A percentile compares a stretch with the other conserved stretches of the same genome.
phyloP scores from a whole-genome alignment of 768 basidiomycete genomes.

The Leccinum variicolor region DNA sequence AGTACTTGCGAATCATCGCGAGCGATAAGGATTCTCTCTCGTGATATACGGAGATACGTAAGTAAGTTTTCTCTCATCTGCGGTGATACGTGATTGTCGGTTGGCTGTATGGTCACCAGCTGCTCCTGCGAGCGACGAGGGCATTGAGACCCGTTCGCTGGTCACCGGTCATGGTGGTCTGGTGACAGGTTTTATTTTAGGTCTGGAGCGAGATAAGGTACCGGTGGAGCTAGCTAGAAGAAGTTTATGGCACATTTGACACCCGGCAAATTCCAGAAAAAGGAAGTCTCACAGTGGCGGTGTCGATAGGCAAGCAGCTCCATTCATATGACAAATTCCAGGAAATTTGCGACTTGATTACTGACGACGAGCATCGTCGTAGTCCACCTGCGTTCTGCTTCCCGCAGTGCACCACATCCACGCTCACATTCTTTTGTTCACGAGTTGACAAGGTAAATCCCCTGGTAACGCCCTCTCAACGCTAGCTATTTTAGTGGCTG shows the following conservation, averaged over 20 bases:
- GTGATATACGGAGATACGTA: constrained; percentile 10
- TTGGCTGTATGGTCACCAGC: background rate
- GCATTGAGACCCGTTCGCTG: background rate
- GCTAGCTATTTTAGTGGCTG: background rate
- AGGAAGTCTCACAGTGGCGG: constrained; percentile 21
- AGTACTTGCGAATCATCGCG: background rate
- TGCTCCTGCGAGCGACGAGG: background rate
- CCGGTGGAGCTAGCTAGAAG: background rate
- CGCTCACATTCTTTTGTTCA: constrained; percentile 14
- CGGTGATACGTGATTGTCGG: background rate
- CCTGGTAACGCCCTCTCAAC: constrained; percentile 2
- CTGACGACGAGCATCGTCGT: constrained; percentile 13
- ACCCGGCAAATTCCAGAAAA: constrained; percentile 2
- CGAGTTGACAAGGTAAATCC: constrained; percentile 4
- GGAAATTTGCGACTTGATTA: constrained; percentile 17
- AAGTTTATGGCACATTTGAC: background rate
- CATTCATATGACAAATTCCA: constrained; percentile 22
- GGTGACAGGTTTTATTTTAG: too few relatives aligned
- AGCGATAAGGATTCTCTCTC: constrained; percentile 16
- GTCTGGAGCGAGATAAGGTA: constrained; percentile 1
- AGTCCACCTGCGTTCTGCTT: constrained; percentile 2
- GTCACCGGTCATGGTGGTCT: too few relatives aligned
- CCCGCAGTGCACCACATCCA: background rate
- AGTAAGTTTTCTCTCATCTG: background rate
- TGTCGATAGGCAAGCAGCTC: constrained; percentile 15